Conservation (phyloP, 768 basidiomycete genomes). For the Russula earlei region DNA sequence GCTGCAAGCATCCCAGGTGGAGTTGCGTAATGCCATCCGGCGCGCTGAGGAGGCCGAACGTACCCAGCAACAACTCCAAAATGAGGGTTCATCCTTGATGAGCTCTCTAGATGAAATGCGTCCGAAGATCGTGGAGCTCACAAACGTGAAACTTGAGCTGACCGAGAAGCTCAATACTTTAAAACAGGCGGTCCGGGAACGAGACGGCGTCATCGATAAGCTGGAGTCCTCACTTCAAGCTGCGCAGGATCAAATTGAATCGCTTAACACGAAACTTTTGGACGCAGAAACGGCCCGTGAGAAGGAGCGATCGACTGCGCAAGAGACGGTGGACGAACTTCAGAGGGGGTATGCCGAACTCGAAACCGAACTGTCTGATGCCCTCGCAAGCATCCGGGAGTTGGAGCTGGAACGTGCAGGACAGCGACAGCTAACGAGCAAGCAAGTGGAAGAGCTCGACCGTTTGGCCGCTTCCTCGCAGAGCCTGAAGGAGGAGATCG, state of each 20-base stretch:
- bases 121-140: constrained; percentile 76
- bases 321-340: constrained; percentile 46
- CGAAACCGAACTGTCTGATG: constrained; percentile 49
- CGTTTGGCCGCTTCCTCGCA: constrained; percentile 37
- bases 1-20: constrained; percentile 52
- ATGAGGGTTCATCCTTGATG: constrained; percentile 71
- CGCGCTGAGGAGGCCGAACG: constrained; percentile 70
- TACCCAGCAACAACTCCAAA: constrained; percentile 61
- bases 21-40: constrained; percentile 51
- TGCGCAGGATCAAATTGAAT: constrained; percentile 40
- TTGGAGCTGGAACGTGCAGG: constrained; percentile 59
- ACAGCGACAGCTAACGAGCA: constrained; percentile 46
- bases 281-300: constrained; percentile 39
- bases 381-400: constrained; percentile 43
- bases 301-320: constrained; percentile 40
- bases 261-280: constrained; percentile 36
- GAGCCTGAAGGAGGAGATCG: constrained; percentile 45
- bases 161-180: constrained; percentile 53
- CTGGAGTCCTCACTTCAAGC: constrained; percentile 55
- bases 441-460: constrained; percentile 50
- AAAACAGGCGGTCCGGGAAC: constrained; percentile 42
- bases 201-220: constrained; percentile 49
- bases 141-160: constrained; percentile 58
- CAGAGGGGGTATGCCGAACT: constrained; percentile 54
- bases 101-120: constrained; percentile 79